Conservation (phyloP, 768 basidiomycete species). For the Mycena venus region DNA sequence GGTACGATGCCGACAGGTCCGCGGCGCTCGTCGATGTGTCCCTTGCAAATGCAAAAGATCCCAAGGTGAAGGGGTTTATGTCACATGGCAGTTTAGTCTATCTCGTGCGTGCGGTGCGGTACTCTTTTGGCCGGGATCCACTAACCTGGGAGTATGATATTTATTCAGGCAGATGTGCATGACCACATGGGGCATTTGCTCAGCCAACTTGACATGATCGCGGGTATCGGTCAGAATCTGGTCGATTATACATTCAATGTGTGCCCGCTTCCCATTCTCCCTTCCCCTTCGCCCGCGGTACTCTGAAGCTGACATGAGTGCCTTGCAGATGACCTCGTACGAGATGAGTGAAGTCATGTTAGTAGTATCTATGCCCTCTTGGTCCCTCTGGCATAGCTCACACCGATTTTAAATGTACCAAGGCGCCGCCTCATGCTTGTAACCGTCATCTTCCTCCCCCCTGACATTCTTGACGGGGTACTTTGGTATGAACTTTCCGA, state of each 20-base stretch:
- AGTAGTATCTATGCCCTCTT: too few relatives aligned
- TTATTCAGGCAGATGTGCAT: constrained; percentile 81
- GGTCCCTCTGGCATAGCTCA: too few relatives aligned
- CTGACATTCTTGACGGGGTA: constrained; percentile 76
- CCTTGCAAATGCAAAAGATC: constrained; percentile 44
- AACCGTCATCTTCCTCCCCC: constrained; percentile 79
- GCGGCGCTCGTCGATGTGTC: constrained; percentile 67
- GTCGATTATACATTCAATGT: constrained; percentile 86
- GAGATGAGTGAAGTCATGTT: constrained; percentile 80
- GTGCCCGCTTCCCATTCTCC: constrained; percentile 40
- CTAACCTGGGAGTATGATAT: too few relatives aligned
- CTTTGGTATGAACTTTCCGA: constrained; percentile 72
- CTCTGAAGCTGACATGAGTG: constrained; percentile 22
- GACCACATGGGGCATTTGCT: constrained; percentile 86
- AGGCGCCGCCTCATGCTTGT: constrained; percentile 76
- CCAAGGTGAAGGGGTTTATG: constrained; percentile 72
- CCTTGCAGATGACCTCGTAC: constrained; percentile 74
- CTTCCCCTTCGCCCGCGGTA: neutral
- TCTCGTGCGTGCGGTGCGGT: constrained; percentile 57
- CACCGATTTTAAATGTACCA: too few relatives aligned
- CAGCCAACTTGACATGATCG: constrained; percentile 80
- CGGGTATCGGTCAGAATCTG: constrained; percentile 77
- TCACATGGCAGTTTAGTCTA: constrained; percentile 80
- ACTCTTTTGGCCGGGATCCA: neutral
- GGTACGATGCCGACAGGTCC: constrained; percentile 79